Base-by-base conservation (phyloP, 2,329 filamentous ascomycete species). In the Cladosporium cucumerinum region DNA sequence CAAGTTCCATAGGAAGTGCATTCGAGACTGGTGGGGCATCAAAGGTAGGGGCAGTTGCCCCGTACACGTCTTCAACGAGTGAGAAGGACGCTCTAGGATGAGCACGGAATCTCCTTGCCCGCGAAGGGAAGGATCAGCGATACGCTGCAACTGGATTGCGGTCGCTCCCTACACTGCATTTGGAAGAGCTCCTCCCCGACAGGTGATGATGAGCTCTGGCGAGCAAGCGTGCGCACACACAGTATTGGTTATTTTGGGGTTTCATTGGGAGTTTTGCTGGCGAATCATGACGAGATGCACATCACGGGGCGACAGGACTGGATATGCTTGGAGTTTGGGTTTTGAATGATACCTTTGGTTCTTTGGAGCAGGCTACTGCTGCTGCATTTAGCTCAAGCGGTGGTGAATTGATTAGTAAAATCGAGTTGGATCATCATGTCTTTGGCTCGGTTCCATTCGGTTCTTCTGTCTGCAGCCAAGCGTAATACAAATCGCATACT, bases 1-100 rank as follows among this genome's bases (percentile, higher is more conserved):
- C 77, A 87, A 87, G 69, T 89, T 88, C 68, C 86, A 88, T 72
- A 81, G 84, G 72, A 72, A 75, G 57, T 89, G 86, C 71, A 87
- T 89, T 64, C 77, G 82, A 59, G 79, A 82, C 64, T 89, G 86
- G 86, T 87, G 86, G 78, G 81, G 82, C 62, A 80, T 74, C 65
- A 83, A 83, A 76, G 78, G 86, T 72, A 74, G 79, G 70, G 79
- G 86, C 72, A 81, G 77, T 57, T 89, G 86, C 74, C 86, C 86
- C 2, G 86, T 87, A 65, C 86, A 88, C 76, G 85, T 86, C 69
- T 66, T 77, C 54, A 73, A 77, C 62, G 74, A 77, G 48, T 78
- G 67, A 72, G 28, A 10, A 46, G n/a, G 10, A 12, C n/a, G 39
- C 39, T 46, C n/a, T 46, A 3, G 10, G 8, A 46, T 1, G 23